phyloP scores from a whole-genome alignment of 2,329 filamentous ascomycete species.

The Fusarium brevicatenulatum region DNA sequence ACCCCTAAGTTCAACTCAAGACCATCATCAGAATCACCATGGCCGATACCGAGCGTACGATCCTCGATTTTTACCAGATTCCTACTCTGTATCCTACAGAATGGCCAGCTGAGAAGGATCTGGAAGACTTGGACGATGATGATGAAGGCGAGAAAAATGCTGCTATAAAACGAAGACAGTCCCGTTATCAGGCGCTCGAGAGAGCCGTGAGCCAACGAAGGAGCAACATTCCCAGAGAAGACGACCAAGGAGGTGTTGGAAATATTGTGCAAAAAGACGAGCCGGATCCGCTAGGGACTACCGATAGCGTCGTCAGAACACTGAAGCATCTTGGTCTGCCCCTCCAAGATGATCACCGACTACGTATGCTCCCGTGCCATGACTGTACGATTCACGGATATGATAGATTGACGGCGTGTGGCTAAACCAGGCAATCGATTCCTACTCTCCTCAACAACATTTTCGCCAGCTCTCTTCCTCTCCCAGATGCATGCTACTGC shows the following conservation, averaged over 20 bases:
- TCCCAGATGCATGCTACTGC: slow-evolving; percentile 90
- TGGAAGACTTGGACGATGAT: slow-evolving; percentile 70
- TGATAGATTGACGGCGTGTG: slow-evolving; percentile 30
- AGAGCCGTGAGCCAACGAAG: slow-evolving; percentile 76
- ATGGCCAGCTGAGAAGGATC: slow-evolving; percentile 86
- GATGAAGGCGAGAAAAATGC: slow-evolving; percentile 63
- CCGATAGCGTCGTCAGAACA: slow-evolving; percentile 85
- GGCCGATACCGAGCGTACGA: slow-evolving; percentile 78
- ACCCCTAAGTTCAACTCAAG: slow-evolving; percentile 28
- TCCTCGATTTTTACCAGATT: slow-evolving; percentile 92
- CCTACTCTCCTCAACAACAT: slow-evolving; percentile 92
- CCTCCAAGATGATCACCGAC: slow-evolving; percentile 82
- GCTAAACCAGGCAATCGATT: slow-evolving; percentile 79
- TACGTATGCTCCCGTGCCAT: slow-evolving; percentile 65
- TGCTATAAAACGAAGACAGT: slow-evolving; percentile 71
- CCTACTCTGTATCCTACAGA: slow-evolving; percentile 79
- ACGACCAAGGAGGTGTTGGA: slow-evolving; percentile 72
- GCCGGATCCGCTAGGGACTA: slow-evolving; percentile 87
- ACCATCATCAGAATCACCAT: slow-evolving; percentile 49
- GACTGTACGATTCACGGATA: slow-evolving; percentile 1
- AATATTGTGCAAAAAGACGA: slow-evolving; percentile 91
- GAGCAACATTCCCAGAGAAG: slow-evolving; percentile 73
- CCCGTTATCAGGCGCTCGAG: slow-evolving; percentile 86
- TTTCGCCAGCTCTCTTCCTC: slow-evolving; percentile 90
- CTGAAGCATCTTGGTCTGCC: slow-evolving; percentile 80